Evolutionary conservation across 2,329 filamentous ascomycete species (phyloP).

Genomic region (Fusarium penzigii): DNA sequence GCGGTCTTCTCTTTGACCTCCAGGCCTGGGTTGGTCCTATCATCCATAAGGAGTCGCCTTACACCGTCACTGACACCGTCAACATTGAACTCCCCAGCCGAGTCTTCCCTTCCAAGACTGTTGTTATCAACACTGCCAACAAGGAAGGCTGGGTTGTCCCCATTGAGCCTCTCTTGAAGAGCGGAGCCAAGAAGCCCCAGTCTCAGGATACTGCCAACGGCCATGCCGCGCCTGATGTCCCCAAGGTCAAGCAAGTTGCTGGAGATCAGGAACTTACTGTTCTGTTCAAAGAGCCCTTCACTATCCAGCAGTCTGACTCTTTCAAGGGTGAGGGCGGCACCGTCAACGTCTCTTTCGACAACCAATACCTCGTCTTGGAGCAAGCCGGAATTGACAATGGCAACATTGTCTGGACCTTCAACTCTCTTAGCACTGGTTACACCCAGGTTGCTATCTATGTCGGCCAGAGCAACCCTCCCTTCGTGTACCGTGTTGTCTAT

Average conservation of each 20-base stretch:
- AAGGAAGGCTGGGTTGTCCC: constrained; percentile 11
- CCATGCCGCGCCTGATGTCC: neutral
- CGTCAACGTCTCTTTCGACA: constrained; percentile 9
- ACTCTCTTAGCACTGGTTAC: constrained; percentile 1
- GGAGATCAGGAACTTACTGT: neutral
- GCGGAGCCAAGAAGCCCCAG: neutral
- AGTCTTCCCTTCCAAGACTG: constrained; percentile 7
- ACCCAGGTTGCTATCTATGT: constrained; percentile 29
- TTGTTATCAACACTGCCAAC: constrained; percentile 12
- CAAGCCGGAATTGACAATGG: constrained; percentile 6
- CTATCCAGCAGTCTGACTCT: constrained; percentile 5
- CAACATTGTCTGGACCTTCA: constrained; percentile 11
- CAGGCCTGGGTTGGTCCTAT: constrained; percentile 9
- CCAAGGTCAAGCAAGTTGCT: constrained; percentile 4
- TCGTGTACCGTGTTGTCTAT: constrained; percentile 37
- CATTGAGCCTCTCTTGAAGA: constrained; percentile 6
- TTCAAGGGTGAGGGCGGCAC: constrained; percentile 10
- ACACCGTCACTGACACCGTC: constrained; percentile 5
- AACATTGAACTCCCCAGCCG: constrained; percentile 8
- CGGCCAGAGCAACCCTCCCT: constrained; percentile 39
- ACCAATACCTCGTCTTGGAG: neutral
- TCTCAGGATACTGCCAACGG: neutral
- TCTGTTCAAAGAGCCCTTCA: neutral
- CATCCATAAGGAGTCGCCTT: constrained; percentile 1
- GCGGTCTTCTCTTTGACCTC: constrained; percentile 13